Evolutionary conservation across 2,329 filamentous ascomycete genomes (phyloP).

Genomic region (Beauveria asiatica): DNA sequence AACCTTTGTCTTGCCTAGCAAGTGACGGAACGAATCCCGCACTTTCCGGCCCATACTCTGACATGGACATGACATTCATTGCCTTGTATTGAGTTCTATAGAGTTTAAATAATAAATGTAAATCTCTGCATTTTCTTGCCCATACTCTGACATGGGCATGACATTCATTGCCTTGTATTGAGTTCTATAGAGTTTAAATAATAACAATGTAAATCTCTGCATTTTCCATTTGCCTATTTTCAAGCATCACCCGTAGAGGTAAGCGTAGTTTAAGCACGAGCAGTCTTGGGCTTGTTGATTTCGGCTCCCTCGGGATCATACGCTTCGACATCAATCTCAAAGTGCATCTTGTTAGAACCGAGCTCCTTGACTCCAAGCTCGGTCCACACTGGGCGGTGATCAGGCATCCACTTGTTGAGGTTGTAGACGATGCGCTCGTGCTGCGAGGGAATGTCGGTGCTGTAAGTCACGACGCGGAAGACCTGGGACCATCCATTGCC

Average conservation of each 20-base stretch:
- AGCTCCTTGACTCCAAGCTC: slow-evolving; percentile 40
- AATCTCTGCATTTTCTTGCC: slow-evolving; percentile 22
- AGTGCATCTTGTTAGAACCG: slow-evolving; percentile 40
- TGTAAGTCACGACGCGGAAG: slow-evolving; percentile 36
- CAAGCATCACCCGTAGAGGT: background rate
- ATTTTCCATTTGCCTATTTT: background rate
- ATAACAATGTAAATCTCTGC: slow-evolving; percentile 25
- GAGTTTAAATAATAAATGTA: slow-evolving; percentile 13
- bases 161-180: background rate
- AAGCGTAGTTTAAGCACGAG: background rate
- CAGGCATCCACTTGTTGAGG: slow-evolving; percentile 41
- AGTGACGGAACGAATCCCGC: background rate
- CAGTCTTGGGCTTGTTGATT: background rate
- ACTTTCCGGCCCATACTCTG: background rate
- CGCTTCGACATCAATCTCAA: slow-evolving; percentile 51
- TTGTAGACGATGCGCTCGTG: slow-evolving; percentile 35
- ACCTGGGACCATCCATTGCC: slow-evolving; percentile 50
- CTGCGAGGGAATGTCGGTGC: slow-evolving; percentile 28
- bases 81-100: background rate
- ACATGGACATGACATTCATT: background rate
- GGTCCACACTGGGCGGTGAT: slow-evolving; percentile 47
- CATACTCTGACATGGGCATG: background rate
- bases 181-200: background rate
- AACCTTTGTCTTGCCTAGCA: background rate
- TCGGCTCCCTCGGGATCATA: slow-evolving; percentile 27